Percentiles rank a stretch among this genome's conserved stretches.
Evolutionary conservation across 805 yeast genomes (phyloP).

Genomic region (Kuraishia borneana): DNA sequence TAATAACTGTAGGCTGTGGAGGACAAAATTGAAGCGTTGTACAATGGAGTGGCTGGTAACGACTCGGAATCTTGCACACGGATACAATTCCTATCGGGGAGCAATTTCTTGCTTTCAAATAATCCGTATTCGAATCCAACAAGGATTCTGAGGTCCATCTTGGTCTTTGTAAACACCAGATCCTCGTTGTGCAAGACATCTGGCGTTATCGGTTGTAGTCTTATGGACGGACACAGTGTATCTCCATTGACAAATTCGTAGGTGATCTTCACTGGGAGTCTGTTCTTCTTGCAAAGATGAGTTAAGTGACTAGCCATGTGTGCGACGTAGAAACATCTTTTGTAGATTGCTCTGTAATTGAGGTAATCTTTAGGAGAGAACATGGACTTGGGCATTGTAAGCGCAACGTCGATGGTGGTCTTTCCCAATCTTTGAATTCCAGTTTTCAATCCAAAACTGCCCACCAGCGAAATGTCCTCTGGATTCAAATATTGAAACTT

Average conservation of each 20-base stretch:
- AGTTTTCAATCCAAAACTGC: slow-evolving; percentile 82
- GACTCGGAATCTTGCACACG: slow-evolving; percentile 42
- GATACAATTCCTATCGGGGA: slow-evolving; percentile 74
- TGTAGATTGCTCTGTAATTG: slow-evolving; percentile 83
- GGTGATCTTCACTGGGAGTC: slow-evolving; percentile 46
- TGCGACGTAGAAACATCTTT: slow-evolving; percentile 80
- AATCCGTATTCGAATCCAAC: slow-evolving; percentile 61
- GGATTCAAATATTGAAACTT: slow-evolving; percentile 64
- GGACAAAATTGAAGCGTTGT: slow-evolving; percentile 72
- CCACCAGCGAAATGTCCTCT: slow-evolving; percentile 65
- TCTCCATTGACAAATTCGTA: slow-evolving; percentile 73
- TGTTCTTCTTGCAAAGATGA: slow-evolving; percentile 37
- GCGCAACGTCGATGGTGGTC: slow-evolving; percentile 62
- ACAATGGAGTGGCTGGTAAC: slow-evolving; percentile 72
- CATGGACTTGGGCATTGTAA: slow-evolving; percentile 68
- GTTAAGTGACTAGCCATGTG: slow-evolving; percentile 59
- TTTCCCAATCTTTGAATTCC: slow-evolving; percentile 55
- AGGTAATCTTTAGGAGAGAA: slow-evolving; percentile 84
- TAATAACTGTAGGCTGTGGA: slow-evolving; percentile 60
- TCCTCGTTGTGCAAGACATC: slow-evolving; percentile 33
- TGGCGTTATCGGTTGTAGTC: slow-evolving; percentile 43
- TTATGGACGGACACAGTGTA: slow-evolving; percentile 61
- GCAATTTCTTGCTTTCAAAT: slow-evolving; percentile 66
- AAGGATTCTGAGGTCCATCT: slow-evolving; percentile 59
- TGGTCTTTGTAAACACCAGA: slow-evolving; percentile 48